These are phyloP conservation scores for Chrysanthemum seticuspe DNA, from an alignment of 129 eudicot genomes.

Conservation along the genomic window DNA sequence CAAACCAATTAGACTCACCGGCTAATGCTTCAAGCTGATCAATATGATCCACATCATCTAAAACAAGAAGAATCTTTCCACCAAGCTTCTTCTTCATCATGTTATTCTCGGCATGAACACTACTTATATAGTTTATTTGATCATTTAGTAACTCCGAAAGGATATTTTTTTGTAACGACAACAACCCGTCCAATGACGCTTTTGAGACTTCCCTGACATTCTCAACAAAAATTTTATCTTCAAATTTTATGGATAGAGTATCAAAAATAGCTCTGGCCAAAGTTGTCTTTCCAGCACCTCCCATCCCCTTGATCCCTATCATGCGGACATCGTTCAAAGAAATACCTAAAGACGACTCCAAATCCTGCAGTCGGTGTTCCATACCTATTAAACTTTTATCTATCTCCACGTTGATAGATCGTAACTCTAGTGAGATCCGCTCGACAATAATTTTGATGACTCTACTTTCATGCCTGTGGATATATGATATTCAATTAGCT, in stretches of 20 bases:
- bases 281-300: slow-evolving; percentile 12
- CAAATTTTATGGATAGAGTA: background rate
- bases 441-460: background rate
- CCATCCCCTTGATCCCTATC: slow-evolving; percentile 12
- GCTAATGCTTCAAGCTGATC: slow-evolving; percentile 10
- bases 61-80: slow-evolving; percentile 5
- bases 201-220: slow-evolving; percentile 3
- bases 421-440: slow-evolving; percentile 5
- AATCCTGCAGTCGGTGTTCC: background rate
- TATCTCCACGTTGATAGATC: background rate
- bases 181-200: background rate
- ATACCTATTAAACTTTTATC: slow-evolving; percentile 6
- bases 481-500: background rate
- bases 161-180: background rate
- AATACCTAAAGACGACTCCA: background rate
- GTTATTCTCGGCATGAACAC: background rate
- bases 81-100: background rate
- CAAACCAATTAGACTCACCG: slow-evolving; percentile 2
- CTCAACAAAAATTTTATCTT: background rate
- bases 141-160: background rate
- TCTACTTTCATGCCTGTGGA: slow-evolving; percentile 1
- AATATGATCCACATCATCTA: slow-evolving; percentile 1
- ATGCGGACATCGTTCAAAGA: background rate
- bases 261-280: slow-evolving; percentile 13
- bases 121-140: background rate